Conservation (phyloP, 208 protist species). For the Histomonas meleagridis region DNA sequence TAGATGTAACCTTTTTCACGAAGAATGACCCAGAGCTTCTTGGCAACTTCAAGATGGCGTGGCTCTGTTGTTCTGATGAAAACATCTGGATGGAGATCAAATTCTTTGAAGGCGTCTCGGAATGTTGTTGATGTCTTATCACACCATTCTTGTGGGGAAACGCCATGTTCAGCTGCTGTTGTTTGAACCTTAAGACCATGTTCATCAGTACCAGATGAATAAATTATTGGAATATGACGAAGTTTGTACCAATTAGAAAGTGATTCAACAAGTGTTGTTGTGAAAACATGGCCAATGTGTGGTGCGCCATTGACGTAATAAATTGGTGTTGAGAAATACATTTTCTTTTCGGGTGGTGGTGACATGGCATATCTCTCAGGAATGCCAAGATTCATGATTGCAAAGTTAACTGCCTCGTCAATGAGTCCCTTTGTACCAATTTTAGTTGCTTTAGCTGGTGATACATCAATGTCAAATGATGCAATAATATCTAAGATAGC, state of each 20-base stretch:
- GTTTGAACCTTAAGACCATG: slow-evolving; percentile 86
- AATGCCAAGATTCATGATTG: background rate
- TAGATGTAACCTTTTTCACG: slow-evolving; percentile 82
- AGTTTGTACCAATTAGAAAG: slow-evolving; percentile 56
- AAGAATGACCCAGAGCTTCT: slow-evolving; percentile 61
- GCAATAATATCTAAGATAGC: background rate
- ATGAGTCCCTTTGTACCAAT: background rate
- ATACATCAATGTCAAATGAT: background rate
- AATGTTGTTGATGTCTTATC: slow-evolving; percentile 60
- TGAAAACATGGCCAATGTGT: slow-evolving; percentile 70
- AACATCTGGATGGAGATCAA: slow-evolving; percentile 69
- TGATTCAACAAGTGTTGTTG: slow-evolving; percentile 60
- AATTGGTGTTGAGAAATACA: slow-evolving; percentile 57
- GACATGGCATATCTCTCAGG: background rate
- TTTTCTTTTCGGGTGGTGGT: background rate
- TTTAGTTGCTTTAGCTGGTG: too few species aligned
- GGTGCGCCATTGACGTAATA: slow-evolving; percentile 60
- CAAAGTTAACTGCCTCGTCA: background rate
- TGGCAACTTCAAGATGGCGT: slow-evolving; percentile 42
- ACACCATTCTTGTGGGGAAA: slow-evolving; percentile 54
- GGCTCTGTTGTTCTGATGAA: slow-evolving; percentile 61
- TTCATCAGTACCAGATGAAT: slow-evolving; percentile 92
- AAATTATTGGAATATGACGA: slow-evolving; percentile 67
- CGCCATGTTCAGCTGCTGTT: background rate
- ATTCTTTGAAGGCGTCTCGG: slow-evolving; percentile 72